Evolutionary conservation across 768 basidiomycete species (phyloP).

Genomic region (Lentinula guzmanii): DNA sequence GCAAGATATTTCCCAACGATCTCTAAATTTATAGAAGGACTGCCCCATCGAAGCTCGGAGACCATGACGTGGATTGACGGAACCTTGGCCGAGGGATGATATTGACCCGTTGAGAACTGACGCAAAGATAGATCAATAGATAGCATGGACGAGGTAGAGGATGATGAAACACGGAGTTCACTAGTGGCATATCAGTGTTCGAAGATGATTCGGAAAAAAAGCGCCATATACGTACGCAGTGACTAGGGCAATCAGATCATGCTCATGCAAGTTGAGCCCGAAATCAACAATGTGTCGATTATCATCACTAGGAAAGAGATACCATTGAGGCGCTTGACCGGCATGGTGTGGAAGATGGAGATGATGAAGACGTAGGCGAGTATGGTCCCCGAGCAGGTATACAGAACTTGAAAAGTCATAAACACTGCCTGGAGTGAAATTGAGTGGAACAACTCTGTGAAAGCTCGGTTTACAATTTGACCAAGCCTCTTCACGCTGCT

Average conservation of each 20-base stretch:
- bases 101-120: conserved; percentile 15
- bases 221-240: conserved; percentile 26
- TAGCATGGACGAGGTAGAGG: background rate
- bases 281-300: conserved; percentile 32
- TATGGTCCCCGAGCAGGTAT: conserved; percentile 28
- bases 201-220: background rate
- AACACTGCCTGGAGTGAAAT: conserved; percentile 26
- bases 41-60: conserved; percentile 12
- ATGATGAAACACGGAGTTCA: background rate
- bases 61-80: conserved; percentile 10
- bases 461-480: conserved; percentile 18
- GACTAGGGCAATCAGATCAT: conserved; percentile 36
- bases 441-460: conserved; percentile 18
- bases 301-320: conserved; percentile 15
- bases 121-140: conserved; percentile 11
- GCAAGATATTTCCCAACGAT: conserved; percentile 40
- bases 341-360: conserved; percentile 23
- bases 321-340: conserved; percentile 22
- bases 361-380: conserved; percentile 23
- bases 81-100: conserved; percentile 10
- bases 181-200: background rate
- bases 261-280: conserved; percentile 35
- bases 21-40: conserved; percentile 34
- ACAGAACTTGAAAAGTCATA: conserved; percentile 37
- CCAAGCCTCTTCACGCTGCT: conserved; percentile 26